Base-by-base conservation (phyloP, 352 stramenopile species). In the Pythium pyrilobum region DNA sequence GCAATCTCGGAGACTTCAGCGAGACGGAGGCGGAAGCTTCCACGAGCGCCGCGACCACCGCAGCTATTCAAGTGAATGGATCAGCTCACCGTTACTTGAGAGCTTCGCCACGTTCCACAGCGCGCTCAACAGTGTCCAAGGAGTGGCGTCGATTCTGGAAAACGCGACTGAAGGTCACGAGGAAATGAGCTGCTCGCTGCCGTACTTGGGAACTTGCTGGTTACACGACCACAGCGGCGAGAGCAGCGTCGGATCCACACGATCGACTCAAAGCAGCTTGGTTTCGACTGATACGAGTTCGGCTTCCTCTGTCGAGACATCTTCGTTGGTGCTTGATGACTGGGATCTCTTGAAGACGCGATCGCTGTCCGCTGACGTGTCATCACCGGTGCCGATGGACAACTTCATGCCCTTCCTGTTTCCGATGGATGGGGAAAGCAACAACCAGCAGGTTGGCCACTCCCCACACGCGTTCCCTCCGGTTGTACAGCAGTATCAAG, bases 321-420 rank as follows among this genome's bases (percentile, higher is more conserved):
- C 46, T 8, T 62, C 43, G 6, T 25, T 62, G 16, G 39, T 33
- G 28, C 16, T 62, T 8, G 57, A 59, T 2, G 57, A 65, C 32
- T 65, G 57, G 57, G 57, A 65, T 23, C 18, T 56, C 2, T 11
- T 65, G 37, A 59, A 59, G 37, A 21, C 32, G 0, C 57, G 49
- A 8, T 56, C 57, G 7, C 37, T 65, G 2, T 65, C 57, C 7
- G 41, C 52, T 8, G 50, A 60, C 25, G 20, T 56, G 13, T 44
- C 48, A 18, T 57, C 58, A 11, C 50, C 51, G 1, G 44, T 51
- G 11, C 44, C 36, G 12, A 46, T 66, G 18, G 58, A 66, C 27
- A 60, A 37, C 37, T 60, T 66, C 38, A 46, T 56, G 37, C 58
- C 58, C 27, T 56, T 66, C 31, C 33, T 66, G n/a, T 66, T 66